Evolutionary conservation across 208 protist genomes (phyloP), one percentile per base, ranked within the genome.

Genomic region (Acanthamoeba sp.): DNA sequence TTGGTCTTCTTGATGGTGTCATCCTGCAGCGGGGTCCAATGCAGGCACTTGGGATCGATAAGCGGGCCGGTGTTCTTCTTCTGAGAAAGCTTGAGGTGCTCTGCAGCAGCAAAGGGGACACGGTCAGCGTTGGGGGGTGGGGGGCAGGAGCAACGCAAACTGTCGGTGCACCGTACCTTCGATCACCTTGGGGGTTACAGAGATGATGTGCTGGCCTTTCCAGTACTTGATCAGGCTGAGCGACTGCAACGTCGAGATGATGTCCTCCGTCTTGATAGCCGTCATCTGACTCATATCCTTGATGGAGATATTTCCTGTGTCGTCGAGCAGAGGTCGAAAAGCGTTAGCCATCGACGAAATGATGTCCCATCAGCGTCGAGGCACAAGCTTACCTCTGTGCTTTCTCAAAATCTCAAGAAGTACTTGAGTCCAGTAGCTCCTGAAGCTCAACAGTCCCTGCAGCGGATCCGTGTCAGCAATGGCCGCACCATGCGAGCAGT

Each of bases 371-470:
- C 0, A 22, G 20, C 64, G 34, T 18, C 20, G 4, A 12, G 12
- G 64, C 9, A 40, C n/a, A 40, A 73, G 10, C 34, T 50, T 82
- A n/a, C 94, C 95, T 20, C 89, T 94, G 69, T 96, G 93, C 36
- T 96, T 87, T 29, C 87, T 27, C 3, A 99, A 84, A 29, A 97
- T 95, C 16, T 97, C 88, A 9, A 99, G 96, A 12, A 99, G 94
- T 2, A 98, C 98, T 16, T 97, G 92, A 82, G 95, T 97, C 99
- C 98, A 99, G 97, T 99, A 99, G 29, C 97, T 95, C 12, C 98
- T 94, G 95, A 99, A 99, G 29, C 98, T 97, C 29, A 99, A 97
- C 92, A 98, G 96, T 14, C 99, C 99, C 76, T 85, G 22, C 12
- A 36, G 29, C 9, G 32, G 36, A 1, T 12, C 18, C 66, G 36